These are phyloP conservation scores for Cryphonectria nitschkei DNA, from an alignment of 2,329 filamentous ascomycete species.

Conservation along the genomic window DNA sequence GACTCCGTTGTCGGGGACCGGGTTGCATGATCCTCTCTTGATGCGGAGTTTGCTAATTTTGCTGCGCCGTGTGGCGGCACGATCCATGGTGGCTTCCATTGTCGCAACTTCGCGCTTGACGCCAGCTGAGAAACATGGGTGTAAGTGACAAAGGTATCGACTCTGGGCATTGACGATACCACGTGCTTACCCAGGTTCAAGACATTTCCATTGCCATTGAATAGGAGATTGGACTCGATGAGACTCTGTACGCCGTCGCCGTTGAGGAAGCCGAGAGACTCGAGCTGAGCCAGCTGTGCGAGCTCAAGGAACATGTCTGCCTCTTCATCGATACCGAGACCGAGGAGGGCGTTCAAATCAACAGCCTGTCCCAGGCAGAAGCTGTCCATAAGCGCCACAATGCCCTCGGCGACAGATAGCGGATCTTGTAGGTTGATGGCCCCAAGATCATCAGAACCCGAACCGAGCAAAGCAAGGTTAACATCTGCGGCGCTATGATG, in stretches of 20 bases:
- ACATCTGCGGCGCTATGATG: constrained; percentile 5
- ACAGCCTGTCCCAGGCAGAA: constrained; percentile 37
- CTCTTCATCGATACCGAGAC: constrained; percentile 34
- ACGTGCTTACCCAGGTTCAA: constrained; percentile 32
- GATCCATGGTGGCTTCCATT: constrained; percentile 35
- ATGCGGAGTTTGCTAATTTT: constrained; percentile 33
- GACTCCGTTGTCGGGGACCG: background rate
- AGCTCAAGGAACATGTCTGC: constrained; percentile 40
- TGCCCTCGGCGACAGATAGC: constrained; percentile 36
- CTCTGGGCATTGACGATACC: background rate
- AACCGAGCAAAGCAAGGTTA: constrained; percentile 20
- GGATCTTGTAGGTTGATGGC: constrained; percentile 37
- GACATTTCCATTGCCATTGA: constrained; percentile 27
- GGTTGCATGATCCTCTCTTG: constrained; percentile 21
- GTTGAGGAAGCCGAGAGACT: constrained; percentile 37
- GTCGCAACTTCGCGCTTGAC: constrained; percentile 38
- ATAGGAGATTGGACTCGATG: constrained; percentile 34
- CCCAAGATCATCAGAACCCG: constrained; percentile 35
- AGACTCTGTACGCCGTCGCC: constrained; percentile 36
- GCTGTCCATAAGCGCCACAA: constrained; percentile 36
- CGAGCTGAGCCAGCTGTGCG: constrained; percentile 38
- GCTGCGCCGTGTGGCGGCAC: constrained; percentile 33
- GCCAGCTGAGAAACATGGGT: constrained; percentile 29
- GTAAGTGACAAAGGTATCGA: constrained; percentile 19
- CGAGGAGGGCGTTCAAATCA: constrained; percentile 33